Evolutionary conservation across 1,284 basidiomycete genomes (phyloP).

Genomic region (Boletus smithii): DNA sequence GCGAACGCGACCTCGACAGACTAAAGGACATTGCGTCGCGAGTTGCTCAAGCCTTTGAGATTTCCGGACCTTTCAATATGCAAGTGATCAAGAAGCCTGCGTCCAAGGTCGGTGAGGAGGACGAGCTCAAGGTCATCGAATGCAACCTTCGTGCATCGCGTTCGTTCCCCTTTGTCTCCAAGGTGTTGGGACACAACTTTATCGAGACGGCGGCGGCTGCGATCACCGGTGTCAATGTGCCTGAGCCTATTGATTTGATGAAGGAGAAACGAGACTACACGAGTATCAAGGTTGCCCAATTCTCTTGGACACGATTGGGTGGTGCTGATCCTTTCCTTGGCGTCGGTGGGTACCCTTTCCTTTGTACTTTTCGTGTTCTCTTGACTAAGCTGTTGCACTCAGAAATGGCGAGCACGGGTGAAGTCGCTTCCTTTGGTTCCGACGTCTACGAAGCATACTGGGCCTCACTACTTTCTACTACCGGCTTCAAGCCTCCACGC

Average conservation of each 20-base stretch:
- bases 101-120: constrained; percentile 50
- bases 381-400: not conserved
- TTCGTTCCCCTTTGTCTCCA: constrained; percentile 99
- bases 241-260: constrained; percentile 94
- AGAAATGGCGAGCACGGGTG: constrained; percentile 99
- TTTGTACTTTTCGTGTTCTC: not conserved
- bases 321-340: constrained; percentile 97
- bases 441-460: constrained; percentile 97
- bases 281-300: constrained; percentile 97
- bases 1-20: constrained; percentile 74
- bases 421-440: constrained; percentile 96
- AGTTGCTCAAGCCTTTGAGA: constrained; percentile 92
- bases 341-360: constrained; percentile 60
- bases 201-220: constrained; percentile 93
- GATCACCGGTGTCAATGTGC: constrained; percentile 87
- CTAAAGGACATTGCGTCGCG: constrained; percentile 94
- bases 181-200: constrained; percentile 96
- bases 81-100: constrained; percentile 92
- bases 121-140: constrained; percentile 94
- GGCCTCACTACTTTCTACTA: constrained; percentile 85
- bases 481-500: constrained; percentile 85
- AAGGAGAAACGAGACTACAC: constrained; percentile 87
- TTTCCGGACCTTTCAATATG: constrained; percentile 99
- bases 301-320: constrained; percentile 94
- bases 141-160: constrained; percentile 97